phyloP scores from a whole-genome alignment of 768 basidiomycete genomes.

The Pleurotus cornucopiae region DNA sequence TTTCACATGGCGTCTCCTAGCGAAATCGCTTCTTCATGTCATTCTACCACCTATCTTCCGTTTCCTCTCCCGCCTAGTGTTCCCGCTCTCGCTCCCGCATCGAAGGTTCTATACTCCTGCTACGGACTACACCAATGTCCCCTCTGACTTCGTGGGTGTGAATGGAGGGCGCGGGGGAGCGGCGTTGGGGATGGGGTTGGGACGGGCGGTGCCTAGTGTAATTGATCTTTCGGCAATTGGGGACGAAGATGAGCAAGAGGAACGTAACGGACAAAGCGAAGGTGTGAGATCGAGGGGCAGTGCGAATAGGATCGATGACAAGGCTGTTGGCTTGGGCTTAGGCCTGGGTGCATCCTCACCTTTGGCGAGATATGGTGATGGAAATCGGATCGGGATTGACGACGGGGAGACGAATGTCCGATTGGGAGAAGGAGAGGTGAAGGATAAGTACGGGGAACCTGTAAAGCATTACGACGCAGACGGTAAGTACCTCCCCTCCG shows the following conservation, averaged over 20 bases:
- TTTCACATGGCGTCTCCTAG: slow-evolving; percentile 84
- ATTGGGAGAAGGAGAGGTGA: slow-evolving; percentile 25
- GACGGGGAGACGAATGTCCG: slow-evolving; percentile 19
- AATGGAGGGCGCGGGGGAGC: slow-evolving; percentile 19
- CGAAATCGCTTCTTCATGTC: slow-evolving; percentile 71
- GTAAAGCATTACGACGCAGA: slow-evolving; percentile 84
- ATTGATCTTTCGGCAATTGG: slow-evolving; percentile 67
- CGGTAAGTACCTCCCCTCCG: slow-evolving; percentile 41
- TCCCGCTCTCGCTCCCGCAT: slow-evolving; percentile 62
- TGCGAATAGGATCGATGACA: neutral
- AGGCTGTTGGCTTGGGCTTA: slow-evolving; percentile 13
- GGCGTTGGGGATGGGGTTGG: slow-evolving; percentile 34
- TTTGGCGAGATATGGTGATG: slow-evolving; percentile 4
- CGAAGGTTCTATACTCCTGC: slow-evolving; percentile 89
- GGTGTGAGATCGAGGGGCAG: neutral
- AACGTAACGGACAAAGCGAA: slow-evolving; percentile 15
- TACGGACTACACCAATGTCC: slow-evolving; percentile 76
- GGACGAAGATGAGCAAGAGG: slow-evolving; percentile 40
- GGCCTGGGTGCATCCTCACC: slow-evolving; percentile 12
- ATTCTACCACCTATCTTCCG: slow-evolving; percentile 86
- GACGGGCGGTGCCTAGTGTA: slow-evolving; percentile 74
- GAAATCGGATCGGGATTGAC: slow-evolving; percentile 3
- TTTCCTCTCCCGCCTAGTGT: slow-evolving; percentile 48
- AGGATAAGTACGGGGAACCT: slow-evolving; percentile 24
- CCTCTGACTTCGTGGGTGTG: slow-evolving; percentile 42